phyloP scores from a whole-genome alignment of 208 protist genomes.

The Wallacemonas sp. region DNA sequence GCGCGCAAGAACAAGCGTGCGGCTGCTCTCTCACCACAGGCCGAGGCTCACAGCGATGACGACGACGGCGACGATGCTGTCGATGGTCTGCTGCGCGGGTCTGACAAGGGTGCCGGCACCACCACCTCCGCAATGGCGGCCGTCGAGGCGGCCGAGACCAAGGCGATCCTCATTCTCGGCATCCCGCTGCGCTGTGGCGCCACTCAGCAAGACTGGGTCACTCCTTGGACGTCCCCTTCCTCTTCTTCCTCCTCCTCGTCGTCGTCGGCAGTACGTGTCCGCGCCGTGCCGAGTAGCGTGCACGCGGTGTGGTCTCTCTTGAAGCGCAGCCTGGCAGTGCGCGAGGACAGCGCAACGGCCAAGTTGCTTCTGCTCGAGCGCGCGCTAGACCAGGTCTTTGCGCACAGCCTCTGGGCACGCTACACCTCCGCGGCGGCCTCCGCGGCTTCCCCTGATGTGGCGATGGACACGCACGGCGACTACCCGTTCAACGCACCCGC shows the following conservation, averaged over 20 bases:
- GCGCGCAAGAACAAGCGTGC: not conserved
- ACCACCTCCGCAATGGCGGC: not conserved
- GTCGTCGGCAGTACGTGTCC: not conserved
- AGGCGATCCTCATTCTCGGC: constrained; percentile 1
- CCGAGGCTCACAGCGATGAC: constrained; percentile 7
- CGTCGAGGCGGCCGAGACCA: not conserved
- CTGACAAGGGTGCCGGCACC: not conserved
- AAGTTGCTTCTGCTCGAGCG: constrained; percentile 50
- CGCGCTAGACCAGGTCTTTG: constrained; percentile 24
- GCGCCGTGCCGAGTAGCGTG: not conserved
- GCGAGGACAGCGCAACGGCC: constrained; percentile 34
- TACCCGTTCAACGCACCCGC: not conserved
- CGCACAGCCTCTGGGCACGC: not conserved
- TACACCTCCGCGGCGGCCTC: not conserved
- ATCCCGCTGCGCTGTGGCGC: constrained; percentile 9
- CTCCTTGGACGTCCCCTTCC: not conserved
- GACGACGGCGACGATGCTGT: not conserved
- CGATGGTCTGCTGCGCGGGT: not conserved
- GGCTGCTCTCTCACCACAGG: too few relatives aligned
- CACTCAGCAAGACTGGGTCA: not conserved
- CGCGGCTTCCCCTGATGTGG: not conserved
- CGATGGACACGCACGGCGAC: not conserved
- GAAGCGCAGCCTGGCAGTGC: constrained; percentile 34
- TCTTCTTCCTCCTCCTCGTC: not conserved
- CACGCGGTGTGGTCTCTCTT: constrained; percentile 22